Base-by-base conservation (phyloP, 805 yeast species). In the Lipomyces sp. region DNA sequence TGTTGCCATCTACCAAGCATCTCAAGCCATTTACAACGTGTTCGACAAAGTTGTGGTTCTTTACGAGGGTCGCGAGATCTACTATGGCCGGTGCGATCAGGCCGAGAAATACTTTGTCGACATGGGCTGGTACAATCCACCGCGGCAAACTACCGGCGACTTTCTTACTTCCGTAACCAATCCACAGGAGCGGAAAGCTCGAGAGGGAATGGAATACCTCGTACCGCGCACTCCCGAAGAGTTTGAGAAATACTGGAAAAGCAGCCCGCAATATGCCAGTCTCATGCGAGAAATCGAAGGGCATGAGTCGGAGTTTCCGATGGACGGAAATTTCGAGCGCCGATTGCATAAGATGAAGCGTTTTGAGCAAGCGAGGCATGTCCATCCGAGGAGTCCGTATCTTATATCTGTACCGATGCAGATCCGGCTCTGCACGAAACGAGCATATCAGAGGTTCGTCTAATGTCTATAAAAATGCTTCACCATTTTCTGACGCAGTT, bases 1-100 rank as follows among this genome's bases (percentile, higher is more conserved):
- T 63, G 83, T 88, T 64, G 88, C 90, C 37, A 86, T 88, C 55
- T 84, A 85, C 72, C 88, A 85, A 74, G 83, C 86, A 71, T 80
- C 85, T 24, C 85, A 84, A 73, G 81, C 81, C 66, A 84, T 85
- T 35, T 85, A 84, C 71, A 83, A 83, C 59, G 72, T 83, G 60
- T 85, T 85, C 68, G 85, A 85, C 72, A 84, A 83, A 67, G 87
- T 83, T 7, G 78, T 80, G 62, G 80, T 86, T 37, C 71, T 86
- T 50, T 85, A 86, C 73, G 85, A 82, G 64, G 89, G 88, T 50
- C 76, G 80, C 67, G 87, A 86, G 74, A 82, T 86, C 59, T 86
- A 71, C 75, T 85, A 79, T 64, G 89, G 89, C 60, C 74, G 77
- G 30, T 78, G 81, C 18, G 75, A 73, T 39, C 62, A 75, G 30